A percentile compares a stretch with the other conserved stretches of the same genome.
phyloP scores from a whole-genome alignment of 176 grass and related monocot genomes.

The Raddia guianensis region DNA sequence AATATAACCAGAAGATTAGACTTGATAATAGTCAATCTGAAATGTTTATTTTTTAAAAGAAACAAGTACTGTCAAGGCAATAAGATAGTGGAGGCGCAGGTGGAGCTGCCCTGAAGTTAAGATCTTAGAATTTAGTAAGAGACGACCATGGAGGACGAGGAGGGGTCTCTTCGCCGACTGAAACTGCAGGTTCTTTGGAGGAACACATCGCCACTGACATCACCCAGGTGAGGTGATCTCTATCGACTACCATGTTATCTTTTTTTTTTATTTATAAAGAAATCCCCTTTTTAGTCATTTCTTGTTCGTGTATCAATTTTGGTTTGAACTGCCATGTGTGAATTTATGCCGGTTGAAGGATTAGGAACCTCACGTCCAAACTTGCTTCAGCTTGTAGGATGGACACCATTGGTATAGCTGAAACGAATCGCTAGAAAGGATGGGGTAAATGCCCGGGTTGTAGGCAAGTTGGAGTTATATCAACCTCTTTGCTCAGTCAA shows the following conservation, averaged over 20 bases:
- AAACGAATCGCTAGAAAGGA: constrained; percentile 58
- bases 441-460: constrained; percentile 45
- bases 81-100: not conserved
- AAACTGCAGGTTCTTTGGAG: not conserved
- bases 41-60: not conserved
- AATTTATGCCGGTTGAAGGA: constrained; percentile 1
- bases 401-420: constrained; percentile 73
- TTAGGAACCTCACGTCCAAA: not conserved
- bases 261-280: not conserved
- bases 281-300: not conserved
- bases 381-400: constrained; percentile 64
- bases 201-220: constrained; percentile 41
- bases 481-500: constrained; percentile 86
- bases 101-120: not conserved
- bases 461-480: constrained; percentile 74
- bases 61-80: not conserved
- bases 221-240: constrained; percentile 22
- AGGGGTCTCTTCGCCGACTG: constrained; percentile 3
- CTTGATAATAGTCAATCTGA: not conserved
- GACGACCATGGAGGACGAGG: constrained; percentile 2
- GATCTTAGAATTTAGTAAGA: not conserved
- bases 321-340: not conserved
- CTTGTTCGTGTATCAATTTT: not conserved
- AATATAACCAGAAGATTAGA: not conserved
- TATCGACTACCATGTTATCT: not conserved